Evolutionary conservation across 495 filamentous ascomycete species (phyloP).

Genomic region (Neurospora cerealis): DNA sequence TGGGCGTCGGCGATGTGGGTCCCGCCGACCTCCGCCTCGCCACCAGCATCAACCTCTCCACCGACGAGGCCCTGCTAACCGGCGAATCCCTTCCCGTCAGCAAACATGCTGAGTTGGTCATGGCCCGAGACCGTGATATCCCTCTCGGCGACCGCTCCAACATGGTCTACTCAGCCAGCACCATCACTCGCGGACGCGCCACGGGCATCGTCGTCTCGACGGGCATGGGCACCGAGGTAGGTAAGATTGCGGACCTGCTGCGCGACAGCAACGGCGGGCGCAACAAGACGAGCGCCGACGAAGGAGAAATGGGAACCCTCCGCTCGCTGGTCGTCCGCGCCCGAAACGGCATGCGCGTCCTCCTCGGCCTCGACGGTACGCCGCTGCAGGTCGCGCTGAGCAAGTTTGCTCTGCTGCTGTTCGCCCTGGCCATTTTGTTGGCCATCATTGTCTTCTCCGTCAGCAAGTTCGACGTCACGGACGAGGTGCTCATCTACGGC

Average conservation of each 20-base stretch:
- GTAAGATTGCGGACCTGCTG: constrained; percentile 63
- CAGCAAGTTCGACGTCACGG: constrained; percentile 56
- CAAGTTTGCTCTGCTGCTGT: constrained; percentile 64
- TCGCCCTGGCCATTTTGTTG: constrained; percentile 60
- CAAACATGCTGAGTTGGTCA: constrained; percentile 22
- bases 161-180: constrained; percentile 59
- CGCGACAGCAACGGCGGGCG: constrained; percentile 42
- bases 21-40: constrained; percentile 69
- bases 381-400: constrained; percentile 69
- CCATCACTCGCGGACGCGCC: constrained; percentile 55
- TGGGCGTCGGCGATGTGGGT: constrained; percentile 74
- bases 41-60: constrained; percentile 61
- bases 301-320: constrained; percentile 31
- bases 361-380: constrained; percentile 62
- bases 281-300: not conserved
- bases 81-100: constrained; percentile 53
- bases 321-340: constrained; percentile 2
- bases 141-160: constrained; percentile 57
- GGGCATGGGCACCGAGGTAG: constrained; percentile 77
- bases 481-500: constrained; percentile 73
- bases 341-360: constrained; percentile 12
- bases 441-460: constrained; percentile 75
- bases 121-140: constrained; percentile 32
- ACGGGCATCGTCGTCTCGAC: constrained; percentile 54
- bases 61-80: constrained; percentile 38